Conservation (phyloP, 2,329 filamentous ascomycete genomes). For the Fonsecaea multimorphosa region DNA sequence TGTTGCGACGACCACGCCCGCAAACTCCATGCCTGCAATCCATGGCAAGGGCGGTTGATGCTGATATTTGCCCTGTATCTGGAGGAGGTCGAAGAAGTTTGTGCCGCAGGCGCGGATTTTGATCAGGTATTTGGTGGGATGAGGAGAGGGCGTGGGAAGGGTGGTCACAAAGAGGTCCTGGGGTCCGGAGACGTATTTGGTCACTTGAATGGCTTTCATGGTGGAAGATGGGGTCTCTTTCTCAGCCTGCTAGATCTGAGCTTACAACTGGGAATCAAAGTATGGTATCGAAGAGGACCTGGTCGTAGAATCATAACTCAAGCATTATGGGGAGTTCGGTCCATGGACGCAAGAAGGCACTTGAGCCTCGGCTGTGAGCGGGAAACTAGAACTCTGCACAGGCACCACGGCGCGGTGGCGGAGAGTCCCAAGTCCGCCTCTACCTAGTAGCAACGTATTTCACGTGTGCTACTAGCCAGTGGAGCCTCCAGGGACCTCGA, state of each 20-base stretch:
- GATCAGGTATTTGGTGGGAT: constrained; percentile 79
- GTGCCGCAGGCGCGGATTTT: constrained; percentile 84
- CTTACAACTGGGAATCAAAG: not conserved
- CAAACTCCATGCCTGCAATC: constrained; percentile 86
- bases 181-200: constrained; percentile 65
- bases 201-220: constrained; percentile 41
- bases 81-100: constrained; percentile 97
- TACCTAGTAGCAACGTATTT: no score
- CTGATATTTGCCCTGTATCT: constrained; percentile 95
- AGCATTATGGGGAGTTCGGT: no score
- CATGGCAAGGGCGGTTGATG: constrained; percentile 87
- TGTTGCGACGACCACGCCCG: constrained; percentile 73
- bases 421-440: no score
- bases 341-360: constrained; percentile 1
- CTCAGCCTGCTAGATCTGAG: not conserved
- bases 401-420: no score
- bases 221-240: constrained; percentile 1
- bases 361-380: constrained; percentile 4
- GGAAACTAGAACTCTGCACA: not conserved
- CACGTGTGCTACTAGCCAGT: no score
- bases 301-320: not conserved
- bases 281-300: not conserved
- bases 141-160: constrained; percentile 75
- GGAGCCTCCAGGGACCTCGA: no score
- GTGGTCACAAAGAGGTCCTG: constrained; percentile 76